Base-by-base conservation (phyloP, 2,329 filamentous ascomycete species). In the Zasmidium cellare region DNA sequence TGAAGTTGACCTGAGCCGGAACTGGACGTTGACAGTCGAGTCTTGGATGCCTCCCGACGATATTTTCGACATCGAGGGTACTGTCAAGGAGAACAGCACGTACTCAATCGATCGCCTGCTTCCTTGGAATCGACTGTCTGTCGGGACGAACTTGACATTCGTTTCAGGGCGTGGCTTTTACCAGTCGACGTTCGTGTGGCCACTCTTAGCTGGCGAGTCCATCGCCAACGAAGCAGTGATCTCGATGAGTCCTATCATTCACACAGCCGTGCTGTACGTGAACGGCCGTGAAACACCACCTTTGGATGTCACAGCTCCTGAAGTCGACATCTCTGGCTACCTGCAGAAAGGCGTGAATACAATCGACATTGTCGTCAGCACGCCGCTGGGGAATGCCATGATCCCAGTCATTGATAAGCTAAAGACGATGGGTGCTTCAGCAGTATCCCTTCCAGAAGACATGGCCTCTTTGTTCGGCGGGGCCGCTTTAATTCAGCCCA, bases 141-240 rank as follows among this genome's bases (percentile, higher is more conserved):
- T 60, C 22, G 38, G 52, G 9, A 46, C 20, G 3, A 51, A 55
- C 19, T 41, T 60, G 12, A 54, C 46, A 1, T 38, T 51, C 24
- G 24, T 47, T 25, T 24, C 54, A 18, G 58, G 51, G 3, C 49
- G 58, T 18, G 58, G 58, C n/a, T 60, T 51, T 46, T 60, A 60
- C 24, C 24, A 19, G 12, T 51, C 48, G 3, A 16, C 50, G 2
- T 60, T 57, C 41, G 6, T 20, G 16, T 60, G 58, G 54, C 25
- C 25, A 5, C 25, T 11, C 6, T 6, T 28, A n/a, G 25, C 25
- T 23, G 47, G 22, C 25, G 7, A 18, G 16, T 31, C 18, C 25
- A 38, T 14, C 12, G 7, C 16, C 24, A 35, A n/a, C 41, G 46
- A 51, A 20, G 57, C 57, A 1, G 12, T 51, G 25, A 49, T 59